These are phyloP conservation scores for Populus nigra DNA, from an alignment of 345 rosid species.

Conservation along the genomic window DNA sequence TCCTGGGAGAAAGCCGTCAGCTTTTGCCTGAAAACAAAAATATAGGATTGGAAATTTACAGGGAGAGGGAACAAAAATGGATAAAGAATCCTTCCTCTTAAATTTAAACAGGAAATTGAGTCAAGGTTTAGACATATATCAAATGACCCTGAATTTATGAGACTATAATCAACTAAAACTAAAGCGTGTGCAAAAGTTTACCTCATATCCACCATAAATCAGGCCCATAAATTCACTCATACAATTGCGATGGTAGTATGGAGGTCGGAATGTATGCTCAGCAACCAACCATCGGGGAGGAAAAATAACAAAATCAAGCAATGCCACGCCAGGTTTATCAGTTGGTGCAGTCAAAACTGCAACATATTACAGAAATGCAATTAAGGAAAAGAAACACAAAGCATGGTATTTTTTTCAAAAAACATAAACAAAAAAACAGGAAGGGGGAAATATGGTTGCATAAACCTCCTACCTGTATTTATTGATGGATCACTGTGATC, in stretches of 20 bases:
- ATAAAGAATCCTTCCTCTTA: neutral
- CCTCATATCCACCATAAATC: constrained; percentile 92
- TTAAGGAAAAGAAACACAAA: neutral
- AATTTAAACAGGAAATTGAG: too few relatives aligned
- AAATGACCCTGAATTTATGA: neutral
- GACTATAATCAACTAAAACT: neutral
- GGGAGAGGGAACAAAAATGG: neutral
- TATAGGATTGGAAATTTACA: neutral
- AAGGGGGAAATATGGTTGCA: neutral
- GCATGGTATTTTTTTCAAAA: neutral
- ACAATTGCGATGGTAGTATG: constrained; percentile 95
- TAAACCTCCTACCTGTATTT: constrained; percentile 61
- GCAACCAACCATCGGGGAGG: constrained; percentile 98
- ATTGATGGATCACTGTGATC: constrained; percentile 94
- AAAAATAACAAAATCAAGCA: constrained; percentile 91
- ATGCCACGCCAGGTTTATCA: constrained; percentile 94
- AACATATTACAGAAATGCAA: constrained; percentile 15
- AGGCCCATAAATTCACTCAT: constrained; percentile 99
- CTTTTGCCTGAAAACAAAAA: constrained; percentile 70
- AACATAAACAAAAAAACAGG: neutral
- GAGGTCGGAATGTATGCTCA: constrained; percentile 95
- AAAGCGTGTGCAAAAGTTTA: constrained; percentile 14
- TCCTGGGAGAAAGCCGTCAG: constrained; percentile 91
- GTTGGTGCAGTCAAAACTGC: constrained; percentile 96
- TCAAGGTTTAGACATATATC: too few relatives aligned